These are phyloP conservation scores for Tremella yokohamensis DNA, from an alignment of 768 basidiomycete genomes.

Conservation along the genomic window DNA sequence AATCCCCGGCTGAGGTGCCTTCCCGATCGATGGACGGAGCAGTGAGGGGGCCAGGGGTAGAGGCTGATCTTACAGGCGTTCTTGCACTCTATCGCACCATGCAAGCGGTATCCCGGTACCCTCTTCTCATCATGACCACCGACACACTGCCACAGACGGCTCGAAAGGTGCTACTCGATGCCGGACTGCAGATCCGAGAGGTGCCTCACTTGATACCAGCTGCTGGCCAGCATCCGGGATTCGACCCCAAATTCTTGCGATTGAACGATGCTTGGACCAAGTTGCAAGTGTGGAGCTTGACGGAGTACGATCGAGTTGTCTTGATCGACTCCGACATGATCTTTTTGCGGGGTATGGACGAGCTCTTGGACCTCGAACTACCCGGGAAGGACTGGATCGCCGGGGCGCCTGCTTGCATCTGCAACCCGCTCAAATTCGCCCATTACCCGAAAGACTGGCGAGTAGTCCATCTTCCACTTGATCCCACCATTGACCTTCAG, in stretches of 20 bases:
- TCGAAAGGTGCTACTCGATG: conserved; percentile 57
- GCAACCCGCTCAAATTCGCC: conserved; percentile 77
- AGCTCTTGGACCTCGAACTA: conserved; percentile 43
- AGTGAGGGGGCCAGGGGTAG: background rate
- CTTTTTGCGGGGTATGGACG: conserved; percentile 43
- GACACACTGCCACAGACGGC: conserved; percentile 58
- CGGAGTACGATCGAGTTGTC: conserved; percentile 48
- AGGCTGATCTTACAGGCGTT: conserved; percentile 54
- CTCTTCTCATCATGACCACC: conserved; percentile 76
- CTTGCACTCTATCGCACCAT: conserved; percentile 63
- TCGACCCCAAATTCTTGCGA: conserved; percentile 56
- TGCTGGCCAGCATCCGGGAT: conserved; percentile 53
- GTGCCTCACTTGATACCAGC: conserved; percentile 37
- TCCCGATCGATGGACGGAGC: background rate
- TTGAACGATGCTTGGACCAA: conserved; percentile 69
- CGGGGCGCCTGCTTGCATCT: conserved; percentile 84
- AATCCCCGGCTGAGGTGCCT: background rate
- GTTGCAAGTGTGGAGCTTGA: conserved; percentile 52
- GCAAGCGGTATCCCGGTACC: conserved; percentile 61
- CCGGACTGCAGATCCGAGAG: conserved; percentile 55
- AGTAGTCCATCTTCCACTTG: conserved; percentile 18
- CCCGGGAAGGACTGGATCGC: conserved; percentile 66
- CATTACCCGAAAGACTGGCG: conserved; percentile 91
- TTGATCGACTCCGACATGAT: conserved; percentile 50
- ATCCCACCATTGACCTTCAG: conserved; percentile 53